phyloP scores from a whole-genome alignment of 1,139 yeast species.

The Diutina neorugosa region DNA sequence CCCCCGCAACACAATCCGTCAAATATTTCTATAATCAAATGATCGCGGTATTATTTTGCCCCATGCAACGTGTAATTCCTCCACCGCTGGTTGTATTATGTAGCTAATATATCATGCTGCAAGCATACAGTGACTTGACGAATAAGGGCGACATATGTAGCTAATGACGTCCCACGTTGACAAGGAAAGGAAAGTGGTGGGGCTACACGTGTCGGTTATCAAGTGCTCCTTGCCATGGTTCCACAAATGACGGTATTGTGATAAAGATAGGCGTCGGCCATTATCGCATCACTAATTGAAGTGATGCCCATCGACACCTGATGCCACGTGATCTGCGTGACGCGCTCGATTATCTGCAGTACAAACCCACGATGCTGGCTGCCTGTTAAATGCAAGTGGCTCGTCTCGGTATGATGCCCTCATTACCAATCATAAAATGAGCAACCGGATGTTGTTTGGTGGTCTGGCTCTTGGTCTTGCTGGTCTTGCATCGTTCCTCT shows the following conservation, averaged over 20 bases:
- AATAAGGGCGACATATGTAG: no score
- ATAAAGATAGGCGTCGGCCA: no score
- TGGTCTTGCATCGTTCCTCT: not conserved
- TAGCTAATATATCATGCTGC: not conserved
- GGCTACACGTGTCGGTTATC: no score
- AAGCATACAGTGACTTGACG: not conserved
- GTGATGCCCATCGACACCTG: not conserved
- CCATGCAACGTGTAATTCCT: not conserved
- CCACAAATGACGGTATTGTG: no score
- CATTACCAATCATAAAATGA: not conserved
- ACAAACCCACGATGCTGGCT: not conserved
- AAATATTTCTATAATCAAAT: not conserved
- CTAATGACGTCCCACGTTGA: no score
- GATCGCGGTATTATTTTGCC: not conserved
- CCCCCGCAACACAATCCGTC: not conserved
- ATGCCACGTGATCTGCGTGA: not conserved
- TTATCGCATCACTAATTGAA: no score
- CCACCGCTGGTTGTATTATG: not conserved
- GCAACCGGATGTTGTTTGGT: slow-evolving; percentile 4
- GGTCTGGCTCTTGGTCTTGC: slow-evolving; percentile 3
- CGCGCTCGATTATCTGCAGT: not conserved
- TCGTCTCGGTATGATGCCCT: not conserved
- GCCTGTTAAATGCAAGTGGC: not conserved
- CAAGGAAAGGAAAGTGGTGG: no score
- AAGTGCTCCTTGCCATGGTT: no score